Conservation (phyloP, 73 alveolate genomes). For the Halteria grandinella region DNA sequence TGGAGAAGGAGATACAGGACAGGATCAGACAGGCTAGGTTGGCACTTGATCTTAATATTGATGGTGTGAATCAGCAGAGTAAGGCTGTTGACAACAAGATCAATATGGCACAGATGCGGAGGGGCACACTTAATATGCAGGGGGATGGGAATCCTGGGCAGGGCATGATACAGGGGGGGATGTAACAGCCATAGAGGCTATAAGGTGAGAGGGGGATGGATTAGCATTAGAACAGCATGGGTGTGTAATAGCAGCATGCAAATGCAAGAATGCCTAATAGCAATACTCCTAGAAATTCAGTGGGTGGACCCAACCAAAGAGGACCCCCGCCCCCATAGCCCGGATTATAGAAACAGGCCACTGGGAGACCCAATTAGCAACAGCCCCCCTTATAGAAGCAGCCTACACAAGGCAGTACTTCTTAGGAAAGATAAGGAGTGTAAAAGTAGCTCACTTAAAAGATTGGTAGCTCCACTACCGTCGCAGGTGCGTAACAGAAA, state of each 20-base stretch:
- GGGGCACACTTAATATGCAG: background rate
- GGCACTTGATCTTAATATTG: background rate
- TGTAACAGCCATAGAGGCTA: slow-evolving; percentile 35
- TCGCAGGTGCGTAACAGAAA: too few species aligned
- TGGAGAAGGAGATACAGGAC: slow-evolving; percentile 38
- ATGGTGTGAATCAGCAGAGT: background rate
- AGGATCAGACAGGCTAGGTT: slow-evolving; percentile 26
- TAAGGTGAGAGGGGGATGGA: background rate
- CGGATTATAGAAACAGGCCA: too few species aligned
- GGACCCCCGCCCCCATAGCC: too few species aligned
- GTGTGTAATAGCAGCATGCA: background rate
- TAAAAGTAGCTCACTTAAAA: too few species aligned
- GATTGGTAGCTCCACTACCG: too few species aligned
- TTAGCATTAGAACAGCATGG: background rate
- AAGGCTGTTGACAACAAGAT: slow-evolving; percentile 4
- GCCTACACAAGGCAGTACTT: too few species aligned
- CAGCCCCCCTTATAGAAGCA: too few species aligned
- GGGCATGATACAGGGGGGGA: slow-evolving; percentile 9
- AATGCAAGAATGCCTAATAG: background rate
- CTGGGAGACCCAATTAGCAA: too few species aligned
- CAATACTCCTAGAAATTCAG: too few species aligned
- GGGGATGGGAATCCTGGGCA: background rate
- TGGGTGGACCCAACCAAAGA: too few species aligned
- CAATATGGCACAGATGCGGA: background rate
- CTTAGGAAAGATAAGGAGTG: background rate